phyloP scores from a whole-genome alignment of 768 basidiomycete species.

The Pleurotus eryngii region DNA sequence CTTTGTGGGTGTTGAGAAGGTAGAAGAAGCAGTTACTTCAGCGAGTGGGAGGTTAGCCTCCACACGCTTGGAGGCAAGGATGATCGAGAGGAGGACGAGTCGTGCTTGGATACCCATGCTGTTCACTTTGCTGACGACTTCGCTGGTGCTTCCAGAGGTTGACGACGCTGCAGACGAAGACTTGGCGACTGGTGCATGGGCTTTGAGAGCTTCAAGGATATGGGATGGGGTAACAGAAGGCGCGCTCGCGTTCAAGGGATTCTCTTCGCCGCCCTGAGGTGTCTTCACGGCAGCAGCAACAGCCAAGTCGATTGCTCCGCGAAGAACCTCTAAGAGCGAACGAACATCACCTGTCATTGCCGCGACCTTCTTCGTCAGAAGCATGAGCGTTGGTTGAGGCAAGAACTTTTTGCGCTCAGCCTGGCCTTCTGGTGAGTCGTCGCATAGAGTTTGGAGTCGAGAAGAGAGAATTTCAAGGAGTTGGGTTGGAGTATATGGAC shows the following conservation, averaged over 20 bases:
- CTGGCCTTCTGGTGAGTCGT: slow-evolving; percentile 25
- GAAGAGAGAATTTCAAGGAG: slow-evolving; percentile 65
- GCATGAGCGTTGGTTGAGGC: slow-evolving; percentile 57
- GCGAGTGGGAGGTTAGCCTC: slow-evolving; percentile 55
- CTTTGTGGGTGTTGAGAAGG: slow-evolving; percentile 28
- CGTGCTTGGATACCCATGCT: slow-evolving; percentile 74
- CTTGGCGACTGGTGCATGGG: slow-evolving; percentile 37
- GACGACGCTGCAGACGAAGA: slow-evolving; percentile 17
- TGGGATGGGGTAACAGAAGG: slow-evolving; percentile 61
- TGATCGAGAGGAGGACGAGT: slow-evolving; percentile 58
- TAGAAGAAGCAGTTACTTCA: slow-evolving; percentile 30
- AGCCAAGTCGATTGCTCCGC: slow-evolving; percentile 74
- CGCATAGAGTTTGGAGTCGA: slow-evolving; percentile 54
- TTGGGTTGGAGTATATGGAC: slow-evolving; percentile 73
- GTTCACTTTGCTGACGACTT: slow-evolving; percentile 62
- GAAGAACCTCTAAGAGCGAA: slow-evolving; percentile 73
- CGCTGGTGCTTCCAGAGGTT: slow-evolving; percentile 44
- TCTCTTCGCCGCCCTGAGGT: slow-evolving; percentile 22
- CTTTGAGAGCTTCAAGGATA: slow-evolving; percentile 72
- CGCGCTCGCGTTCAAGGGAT: slow-evolving; percentile 31
- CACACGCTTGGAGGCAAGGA: slow-evolving; percentile 62
- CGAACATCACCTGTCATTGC: slow-evolving; percentile 82
- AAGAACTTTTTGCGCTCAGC: slow-evolving; percentile 51
- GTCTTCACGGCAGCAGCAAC: slow-evolving; percentile 23
- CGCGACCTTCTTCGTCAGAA: slow-evolving; percentile 79